Evolutionary conservation across 129 eudicot species (phyloP), one percentile per base, ranked within the genome.

Genomic region (Flaveria trinervia): DNA sequence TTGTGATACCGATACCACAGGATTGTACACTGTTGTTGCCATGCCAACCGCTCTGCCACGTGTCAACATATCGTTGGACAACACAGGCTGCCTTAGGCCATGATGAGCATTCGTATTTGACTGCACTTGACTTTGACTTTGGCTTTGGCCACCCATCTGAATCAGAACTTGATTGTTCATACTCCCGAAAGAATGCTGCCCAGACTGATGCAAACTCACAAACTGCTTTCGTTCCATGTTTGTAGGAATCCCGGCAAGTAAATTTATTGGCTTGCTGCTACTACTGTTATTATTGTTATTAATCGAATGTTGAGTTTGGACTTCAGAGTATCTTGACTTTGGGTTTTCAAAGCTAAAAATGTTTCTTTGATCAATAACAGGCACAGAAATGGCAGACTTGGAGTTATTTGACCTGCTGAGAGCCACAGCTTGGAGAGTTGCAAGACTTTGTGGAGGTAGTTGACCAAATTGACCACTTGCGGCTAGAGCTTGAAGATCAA

Each of bases 171-270:
- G 84, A 74, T 80, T 68, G 33, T 74, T 80, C 62, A 74, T 68
- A 61, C 71, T 74, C 7, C 84, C 80, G 3, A 80, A 80, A 18
- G 84, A 74, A 74, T 80, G 84, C 46, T 74, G 84, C 8, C 70
- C 64, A 1, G 97, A 84, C 76, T 92, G 94, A 73, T 90, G 84
- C 86, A 93, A 87, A 72, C 67, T 83, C 25, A 85, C 90, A 23
- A 93, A 87, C 45, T 93, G 93, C 83, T 93, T 93, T 17, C 93
- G 85, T 52, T 89, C 97, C 96, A 93, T 93, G 74, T 84, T 93
- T 65, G 97, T 91, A 0, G 99, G 97, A 76, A 94, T 89, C 11
- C 99, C 97, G 49, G 93, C 95, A 16, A 95, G 99, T 75, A 91
- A 85, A 78, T 85, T 86, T 64, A 85, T 82, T 61, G 89, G 96